Evolutionary conservation across 352 stramenopile species (phyloP), one percentile per base, ranked within the genome.

Genomic region (Pythium inflatum): DNA sequence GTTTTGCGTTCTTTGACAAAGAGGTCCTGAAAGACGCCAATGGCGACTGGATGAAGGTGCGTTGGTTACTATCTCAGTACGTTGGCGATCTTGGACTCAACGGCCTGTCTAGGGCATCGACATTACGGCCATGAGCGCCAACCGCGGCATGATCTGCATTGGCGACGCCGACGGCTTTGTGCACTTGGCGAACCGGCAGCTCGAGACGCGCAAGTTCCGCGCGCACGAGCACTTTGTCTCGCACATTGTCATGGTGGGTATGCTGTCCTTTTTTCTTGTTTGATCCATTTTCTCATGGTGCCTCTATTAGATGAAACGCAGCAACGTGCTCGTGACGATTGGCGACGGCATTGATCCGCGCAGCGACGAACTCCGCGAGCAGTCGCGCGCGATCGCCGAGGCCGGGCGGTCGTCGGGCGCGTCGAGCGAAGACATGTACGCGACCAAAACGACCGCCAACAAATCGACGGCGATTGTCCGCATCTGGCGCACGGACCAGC

Each of bases 1-100:
- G 88, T 75, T 96, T 96, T 71, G 86, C 86, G 53, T 96, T 96
- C 83, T 96, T 96, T 66, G 88, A 96, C 70, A 91, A 92, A 69
- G 88, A 96, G 62, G 81, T 93, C 28, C 80, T 96, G 40, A 94
- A 93, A 73, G 88, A 96, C 71, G 70, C 70, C 27, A 91, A 79
- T 77, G 88, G 85, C 0, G 78, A 88, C 22, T 95, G 88, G 88
- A 89, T 95, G 76, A 93, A 93, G 76, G 88, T 94, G 58, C 51
- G 70, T 27, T 1, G n/a, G n/a, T n/a, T n/a, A n/a, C n/a, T n/a
- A n/a, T n/a, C n/a, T n/a, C n/a, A n/a, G n/a, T n/a, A n/a, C n/a
- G n/a, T n/a, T n/a, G n/a, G n/a, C n/a, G n/a, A n/a, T n/a, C n/a
- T n/a, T n/a, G n/a, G n/a, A n/a, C 25, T 20, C 22, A 20, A 53